These are phyloP conservation scores for Scalesia atractyloides DNA, from an alignment of 129 eudicot species.

Conservation along the genomic window DNA sequence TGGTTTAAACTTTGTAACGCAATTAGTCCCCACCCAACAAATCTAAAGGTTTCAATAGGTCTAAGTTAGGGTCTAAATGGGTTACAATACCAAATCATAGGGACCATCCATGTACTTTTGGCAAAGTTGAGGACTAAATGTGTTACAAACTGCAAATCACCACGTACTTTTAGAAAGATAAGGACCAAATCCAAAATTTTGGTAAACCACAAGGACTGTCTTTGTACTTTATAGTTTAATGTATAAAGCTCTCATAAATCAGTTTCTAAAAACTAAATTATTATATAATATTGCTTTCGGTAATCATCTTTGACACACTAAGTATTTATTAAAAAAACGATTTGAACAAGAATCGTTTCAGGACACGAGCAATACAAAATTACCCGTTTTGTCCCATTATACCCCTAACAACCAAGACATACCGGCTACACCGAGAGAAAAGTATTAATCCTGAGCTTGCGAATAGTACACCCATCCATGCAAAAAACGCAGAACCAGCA, in stretches of 20 bases:
- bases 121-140: too few species aligned
- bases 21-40: too few species aligned
- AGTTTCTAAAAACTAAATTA: background rate
- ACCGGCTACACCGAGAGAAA: conserved; percentile 95
- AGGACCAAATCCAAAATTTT: too few species aligned
- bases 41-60: background rate
- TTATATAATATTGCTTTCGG: background rate
- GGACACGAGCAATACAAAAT: background rate
- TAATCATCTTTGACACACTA: background rate
- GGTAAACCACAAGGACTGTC: too few species aligned
- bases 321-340: background rate
- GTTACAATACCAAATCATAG: too few species aligned
- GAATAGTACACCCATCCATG: conserved; percentile 84
- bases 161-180: too few species aligned
- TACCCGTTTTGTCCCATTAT: background rate
- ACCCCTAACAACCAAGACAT: conserved; percentile 18
- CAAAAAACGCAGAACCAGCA: conserved; percentile 77
- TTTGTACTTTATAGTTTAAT: background rate
- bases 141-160: too few species aligned
- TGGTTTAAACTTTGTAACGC: too few species aligned
- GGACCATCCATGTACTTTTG: too few species aligned
- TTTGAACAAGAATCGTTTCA: background rate
- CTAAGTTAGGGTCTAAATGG: too few species aligned
- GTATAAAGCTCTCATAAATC: background rate
- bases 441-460: conserved; percentile 73